Evolutionary conservation across 257 asterid species (phyloP).

Genomic region (Salvia splendens): DNA sequence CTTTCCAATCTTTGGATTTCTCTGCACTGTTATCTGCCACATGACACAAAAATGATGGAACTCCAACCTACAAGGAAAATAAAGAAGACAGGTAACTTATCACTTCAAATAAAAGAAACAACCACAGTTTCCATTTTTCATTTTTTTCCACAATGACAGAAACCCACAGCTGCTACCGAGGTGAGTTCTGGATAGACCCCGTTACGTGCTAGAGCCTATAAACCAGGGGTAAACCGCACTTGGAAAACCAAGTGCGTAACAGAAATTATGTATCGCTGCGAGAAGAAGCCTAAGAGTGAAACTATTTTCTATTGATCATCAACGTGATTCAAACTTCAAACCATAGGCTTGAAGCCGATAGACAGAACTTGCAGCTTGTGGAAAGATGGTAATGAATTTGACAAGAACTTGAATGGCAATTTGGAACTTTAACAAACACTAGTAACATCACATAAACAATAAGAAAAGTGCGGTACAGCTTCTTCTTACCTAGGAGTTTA

Average conservation of each 20-base stretch:
- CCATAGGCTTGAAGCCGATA: neutral
- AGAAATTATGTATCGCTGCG: neutral
- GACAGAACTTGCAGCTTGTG: neutral
- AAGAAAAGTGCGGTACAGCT: neutral
- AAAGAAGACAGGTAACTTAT: neutral
- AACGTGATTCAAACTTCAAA: neutral
- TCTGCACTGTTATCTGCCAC: neutral
- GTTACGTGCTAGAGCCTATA: too few species aligned
- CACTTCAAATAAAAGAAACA: neutral
- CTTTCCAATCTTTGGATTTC: neutral
- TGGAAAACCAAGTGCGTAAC: too few species aligned
- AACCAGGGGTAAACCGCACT: too few species aligned
- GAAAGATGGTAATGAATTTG: too few species aligned
- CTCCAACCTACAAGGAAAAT: neutral
- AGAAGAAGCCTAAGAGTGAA: neutral
- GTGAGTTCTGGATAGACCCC: too few species aligned
- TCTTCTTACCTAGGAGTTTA: conserved; percentile 54
- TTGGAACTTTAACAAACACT: neutral
- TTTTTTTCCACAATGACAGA: neutral
- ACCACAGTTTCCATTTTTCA: neutral
- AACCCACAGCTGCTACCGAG: too few species aligned
- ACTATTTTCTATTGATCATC: neutral
- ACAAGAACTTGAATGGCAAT: too few species aligned
- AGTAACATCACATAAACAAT: neutral
- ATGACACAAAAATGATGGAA: neutral